Conservation (phyloP, 2,329 filamentous ascomycete genomes). For the Aschersonia sp. region DNA sequence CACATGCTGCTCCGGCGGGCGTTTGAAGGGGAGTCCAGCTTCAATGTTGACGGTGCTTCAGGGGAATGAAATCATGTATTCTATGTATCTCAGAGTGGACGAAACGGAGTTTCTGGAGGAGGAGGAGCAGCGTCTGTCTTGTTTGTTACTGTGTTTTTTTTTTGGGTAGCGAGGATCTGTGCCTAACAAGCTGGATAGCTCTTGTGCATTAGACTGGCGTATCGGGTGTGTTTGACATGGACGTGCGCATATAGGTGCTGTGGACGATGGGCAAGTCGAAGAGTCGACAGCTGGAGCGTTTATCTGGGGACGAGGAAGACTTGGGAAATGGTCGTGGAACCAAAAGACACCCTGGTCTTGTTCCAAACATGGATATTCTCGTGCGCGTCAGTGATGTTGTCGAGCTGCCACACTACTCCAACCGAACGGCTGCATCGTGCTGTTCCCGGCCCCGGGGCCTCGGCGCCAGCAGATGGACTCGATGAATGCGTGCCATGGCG, state of each 20-base stretch:
- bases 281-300: not conserved
- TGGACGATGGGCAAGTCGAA: not conserved
- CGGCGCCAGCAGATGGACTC: no score
- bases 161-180: not conserved
- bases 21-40: no score
- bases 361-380: no score
- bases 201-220: conserved; percentile 1
- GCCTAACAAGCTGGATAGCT: not conserved
- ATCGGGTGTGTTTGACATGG: not conserved
- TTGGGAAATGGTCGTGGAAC: no score
- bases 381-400: no score
- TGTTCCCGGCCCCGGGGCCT: no score
- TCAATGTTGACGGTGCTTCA: not conserved
- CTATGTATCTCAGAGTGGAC: not conserved
- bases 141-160: not conserved
- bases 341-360: no score
- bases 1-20: no score
- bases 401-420: no score
- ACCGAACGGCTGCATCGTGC: no score
- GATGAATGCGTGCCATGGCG: no score
- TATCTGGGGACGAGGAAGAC: not conserved
- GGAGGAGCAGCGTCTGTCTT: not conserved
- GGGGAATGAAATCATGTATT: not conserved
- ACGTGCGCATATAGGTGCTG: not conserved
- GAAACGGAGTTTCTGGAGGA: not conserved